Percentiles rank a stretch among this genome's conserved stretches.
phyloP scores from a whole-genome alignment of 2,329 filamentous ascomycete genomes.

The Aspergillus ruber region DNA sequence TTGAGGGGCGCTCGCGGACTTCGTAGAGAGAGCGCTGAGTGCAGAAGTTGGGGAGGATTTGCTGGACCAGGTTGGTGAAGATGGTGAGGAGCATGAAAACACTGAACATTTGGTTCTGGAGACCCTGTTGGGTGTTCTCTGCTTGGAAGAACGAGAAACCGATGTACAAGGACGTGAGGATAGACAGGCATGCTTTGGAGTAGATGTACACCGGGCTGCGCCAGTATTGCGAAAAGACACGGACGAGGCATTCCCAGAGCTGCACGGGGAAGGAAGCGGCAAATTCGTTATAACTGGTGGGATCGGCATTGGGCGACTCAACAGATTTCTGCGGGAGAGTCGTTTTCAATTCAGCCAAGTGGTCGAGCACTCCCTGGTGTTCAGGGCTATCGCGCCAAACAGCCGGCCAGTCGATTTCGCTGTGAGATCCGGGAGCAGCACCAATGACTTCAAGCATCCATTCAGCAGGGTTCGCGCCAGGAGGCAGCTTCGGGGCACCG shows the following conservation, averaged over 20 bases:
- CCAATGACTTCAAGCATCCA: slow-evolving; percentile 60
- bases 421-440: slow-evolving; percentile 58
- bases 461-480: slow-evolving; percentile 66
- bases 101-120: slow-evolving; percentile 86
- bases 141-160: slow-evolving; percentile 77
- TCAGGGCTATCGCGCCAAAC: slow-evolving; percentile 57
- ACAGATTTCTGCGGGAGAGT: slow-evolving; percentile 36
- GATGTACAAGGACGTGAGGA: slow-evolving; percentile 65
- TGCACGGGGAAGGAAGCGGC: slow-evolving; percentile 68
- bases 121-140: slow-evolving; percentile 66
- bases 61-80: slow-evolving; percentile 55
- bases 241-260: slow-evolving; percentile 59
- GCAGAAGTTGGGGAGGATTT: slow-evolving; percentile 56
- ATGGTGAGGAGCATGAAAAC: slow-evolving; percentile 82
- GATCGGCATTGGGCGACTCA: slow-evolving; percentile 34
- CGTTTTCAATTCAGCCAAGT: slow-evolving; percentile 48
- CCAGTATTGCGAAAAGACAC: slow-evolving; percentile 90
- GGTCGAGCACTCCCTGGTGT: slow-evolving; percentile 49
- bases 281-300: slow-evolving; percentile 65
- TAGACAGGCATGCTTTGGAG: slow-evolving; percentile 66
- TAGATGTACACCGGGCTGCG: slow-evolving; percentile 84
- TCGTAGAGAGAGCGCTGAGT: slow-evolving; percentile 55
- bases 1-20: slow-evolving; percentile 56
- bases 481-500: slow-evolving; percentile 54
- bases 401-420: slow-evolving; percentile 60